Conservation (phyloP, 1,284 basidiomycete genomes). For the Marasmius oreades region DNA sequence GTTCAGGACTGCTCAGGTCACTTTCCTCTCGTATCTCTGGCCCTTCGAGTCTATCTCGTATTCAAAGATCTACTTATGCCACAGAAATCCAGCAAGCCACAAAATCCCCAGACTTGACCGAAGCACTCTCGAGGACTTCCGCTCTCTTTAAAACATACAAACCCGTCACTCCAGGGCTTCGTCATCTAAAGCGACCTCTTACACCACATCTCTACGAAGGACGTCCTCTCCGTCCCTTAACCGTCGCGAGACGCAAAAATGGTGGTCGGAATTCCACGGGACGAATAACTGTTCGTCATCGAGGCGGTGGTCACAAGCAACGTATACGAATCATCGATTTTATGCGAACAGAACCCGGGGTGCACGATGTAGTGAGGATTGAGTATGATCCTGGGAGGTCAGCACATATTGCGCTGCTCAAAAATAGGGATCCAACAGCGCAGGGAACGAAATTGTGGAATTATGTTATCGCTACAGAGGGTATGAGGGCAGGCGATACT, state of each 20-base stretch:
- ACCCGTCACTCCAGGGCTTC: conserved; percentile 82
- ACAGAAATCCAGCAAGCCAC: conserved; percentile 32
- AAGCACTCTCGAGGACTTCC: conserved; percentile 39
- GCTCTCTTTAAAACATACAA: conserved; percentile 87
- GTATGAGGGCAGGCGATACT: conserved; percentile 82
- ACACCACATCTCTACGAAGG: conserved; percentile 84
- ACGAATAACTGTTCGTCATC: conserved; percentile 83
- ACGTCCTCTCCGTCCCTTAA: conserved; percentile 80
- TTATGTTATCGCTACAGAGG: conserved; percentile 93
- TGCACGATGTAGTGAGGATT: conserved; percentile 88
- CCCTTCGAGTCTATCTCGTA: conserved; percentile 3
- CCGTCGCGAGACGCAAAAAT: conserved; percentile 76
- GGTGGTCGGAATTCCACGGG: conserved; percentile 88
- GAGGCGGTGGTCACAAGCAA: conserved; percentile 90
- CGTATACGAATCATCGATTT: conserved; percentile 91
- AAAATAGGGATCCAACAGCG: conserved; percentile 49
- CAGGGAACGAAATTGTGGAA: conserved; percentile 57
- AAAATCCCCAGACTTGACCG: conserved; percentile 27
- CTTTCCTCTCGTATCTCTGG: conserved; percentile 13
- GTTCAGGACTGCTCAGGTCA: conserved; percentile 29
- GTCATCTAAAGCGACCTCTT: conserved; percentile 82
- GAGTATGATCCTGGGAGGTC: conserved; percentile 96
- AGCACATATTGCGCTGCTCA: conserved; percentile 90
- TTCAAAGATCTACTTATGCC: conserved; percentile 32
- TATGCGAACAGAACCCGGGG: conserved; percentile 68